Evolutionary conservation across 2,329 filamentous ascomycete genomes (phyloP), one percentile per base, ranked within the genome.

Genomic region (Aspergillus neotritici): DNA sequence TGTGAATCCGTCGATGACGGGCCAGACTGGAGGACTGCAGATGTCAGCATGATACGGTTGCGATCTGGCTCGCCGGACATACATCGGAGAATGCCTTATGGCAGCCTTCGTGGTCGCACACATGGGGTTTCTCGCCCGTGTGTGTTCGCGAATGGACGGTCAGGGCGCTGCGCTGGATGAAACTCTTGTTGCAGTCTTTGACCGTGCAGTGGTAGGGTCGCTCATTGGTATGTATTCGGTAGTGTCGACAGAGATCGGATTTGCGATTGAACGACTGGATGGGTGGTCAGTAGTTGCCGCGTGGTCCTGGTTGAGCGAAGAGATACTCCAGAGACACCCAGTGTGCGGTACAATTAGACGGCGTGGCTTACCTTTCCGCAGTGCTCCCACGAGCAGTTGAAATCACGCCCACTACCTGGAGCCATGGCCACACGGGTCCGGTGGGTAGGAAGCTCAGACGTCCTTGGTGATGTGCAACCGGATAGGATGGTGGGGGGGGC

Each of bases 151-250:
- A 64, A 53, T 72, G 66, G 36, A 72, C 65, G n/a, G 69, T 72
- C 53, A 72, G 54, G 16, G 69, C 69, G 50, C 69, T 72, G 44
- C 69, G 67, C 51, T 72, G 69, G 47, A 72, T 72, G 49, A 72
- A 72, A 52, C 67, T 71, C 55, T 72, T 72, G 43, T 66, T 67
- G 58, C 69, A 72, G 45, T 67, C 65, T 40, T 64, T 60, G 37
- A 69, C 63, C 1, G 60, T 69, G 54, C 69, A 72, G 38, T 66
- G 64, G 47, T 72, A 72, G n/a, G 69, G 69, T 37, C 69, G 66
- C 49, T 72, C 69, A 51, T 72, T 72, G 51, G 69, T 72, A 43
- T 72, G 69, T 55, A 72, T 72, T 43, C 69, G 66, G 52, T 67
- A 69, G 51, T 72, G 69, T 47, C 69, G 62, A 52, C 67, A 67